Conservation (phyloP, 768 basidiomycete species). For the Termitomyces sp. region DNA sequence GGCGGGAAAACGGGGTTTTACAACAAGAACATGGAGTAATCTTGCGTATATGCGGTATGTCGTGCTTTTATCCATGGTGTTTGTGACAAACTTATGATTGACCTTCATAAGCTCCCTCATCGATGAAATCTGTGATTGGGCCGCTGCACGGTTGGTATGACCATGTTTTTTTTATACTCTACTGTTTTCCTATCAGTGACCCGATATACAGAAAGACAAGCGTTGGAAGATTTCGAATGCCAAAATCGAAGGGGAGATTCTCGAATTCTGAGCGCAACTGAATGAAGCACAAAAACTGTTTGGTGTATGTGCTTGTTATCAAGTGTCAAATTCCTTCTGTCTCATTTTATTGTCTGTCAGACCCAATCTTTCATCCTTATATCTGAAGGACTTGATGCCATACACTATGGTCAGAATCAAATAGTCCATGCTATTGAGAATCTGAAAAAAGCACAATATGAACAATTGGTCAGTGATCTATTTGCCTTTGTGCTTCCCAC, state of each 20-base stretch:
- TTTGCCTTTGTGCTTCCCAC: no score
- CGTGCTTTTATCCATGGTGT: neutral
- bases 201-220: constrained; percentile 2
- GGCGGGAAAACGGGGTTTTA: constrained; percentile 1
- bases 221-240: constrained; percentile 5
- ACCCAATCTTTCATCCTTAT: neutral
- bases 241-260: constrained; percentile 3
- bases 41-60: constrained; percentile 14
- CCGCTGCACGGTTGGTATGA: constrained; percentile 8
- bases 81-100: neutral
- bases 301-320: neutral
- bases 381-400: neutral
- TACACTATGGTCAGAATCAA: neutral
- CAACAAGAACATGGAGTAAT: constrained; percentile 12
- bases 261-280: constrained; percentile 8
- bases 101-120: constrained; percentile 6
- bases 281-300: constrained; percentile 6
- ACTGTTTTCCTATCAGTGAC: neutral
- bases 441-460: no score
- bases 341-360: neutral
- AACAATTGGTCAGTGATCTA: no score
- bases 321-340: neutral
- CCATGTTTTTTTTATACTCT: neutral
- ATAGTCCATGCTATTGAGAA: constrained; percentile 4
- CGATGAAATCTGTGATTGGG: constrained; percentile 15